A percentile compares a stretch with the other conserved stretches of the same genome.
phyloP scores from a whole-genome alignment of 768 basidiomycete genomes.

The Boletus vermiculosoides region DNA sequence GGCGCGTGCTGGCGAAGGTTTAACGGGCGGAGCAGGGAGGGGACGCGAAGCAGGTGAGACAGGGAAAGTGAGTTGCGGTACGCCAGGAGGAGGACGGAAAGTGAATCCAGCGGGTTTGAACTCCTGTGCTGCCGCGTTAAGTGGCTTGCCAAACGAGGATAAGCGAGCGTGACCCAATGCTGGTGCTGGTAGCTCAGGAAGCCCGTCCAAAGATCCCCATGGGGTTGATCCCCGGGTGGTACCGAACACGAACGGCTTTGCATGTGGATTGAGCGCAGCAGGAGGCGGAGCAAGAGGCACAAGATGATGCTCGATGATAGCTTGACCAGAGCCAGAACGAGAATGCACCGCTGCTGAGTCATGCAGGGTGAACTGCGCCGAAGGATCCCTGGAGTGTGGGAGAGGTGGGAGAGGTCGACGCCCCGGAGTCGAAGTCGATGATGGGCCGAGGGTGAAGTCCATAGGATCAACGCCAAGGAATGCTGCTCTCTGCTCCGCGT shows the following conservation, averaged over 20 bases:
- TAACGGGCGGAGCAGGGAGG: conserved; percentile 38
- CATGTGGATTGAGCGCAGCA: conserved; percentile 65
- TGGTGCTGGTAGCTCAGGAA: conserved; percentile 39
- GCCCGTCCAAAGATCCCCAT: conserved; percentile 30
- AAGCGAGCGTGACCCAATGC: conserved; percentile 35
- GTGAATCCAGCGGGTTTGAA: conserved; percentile 79
- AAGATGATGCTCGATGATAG: conserved; percentile 29
- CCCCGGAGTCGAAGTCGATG: conserved; percentile 42
- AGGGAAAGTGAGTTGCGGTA: conserved; percentile 52
- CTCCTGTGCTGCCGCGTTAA: conserved; percentile 77
- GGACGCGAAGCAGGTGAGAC: conserved; percentile 36
- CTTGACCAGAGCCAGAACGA: conserved; percentile 44
- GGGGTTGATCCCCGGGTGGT: conserved; percentile 36
- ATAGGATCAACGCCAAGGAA: conserved; percentile 45
- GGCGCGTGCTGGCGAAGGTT: conserved; percentile 21
- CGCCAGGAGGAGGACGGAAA: conserved; percentile 69
- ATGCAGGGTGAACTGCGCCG: conserved; percentile 57
- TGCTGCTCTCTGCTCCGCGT: conserved; percentile 34
- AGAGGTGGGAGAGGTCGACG: conserved; percentile 56
- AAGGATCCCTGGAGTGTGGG: conserved; percentile 64
- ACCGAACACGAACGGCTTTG: conserved; percentile 85
- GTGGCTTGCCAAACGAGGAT: conserved; percentile 59
- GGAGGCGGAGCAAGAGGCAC: conserved; percentile 19
- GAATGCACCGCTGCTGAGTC: conserved; percentile 69
- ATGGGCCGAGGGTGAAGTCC: conserved; percentile 46